A percentile compares a stretch with the other conserved stretches of the same genome.
Evolutionary conservation across 331 rosid species (phyloP).

Genomic region (Acacia concinna): DNA sequence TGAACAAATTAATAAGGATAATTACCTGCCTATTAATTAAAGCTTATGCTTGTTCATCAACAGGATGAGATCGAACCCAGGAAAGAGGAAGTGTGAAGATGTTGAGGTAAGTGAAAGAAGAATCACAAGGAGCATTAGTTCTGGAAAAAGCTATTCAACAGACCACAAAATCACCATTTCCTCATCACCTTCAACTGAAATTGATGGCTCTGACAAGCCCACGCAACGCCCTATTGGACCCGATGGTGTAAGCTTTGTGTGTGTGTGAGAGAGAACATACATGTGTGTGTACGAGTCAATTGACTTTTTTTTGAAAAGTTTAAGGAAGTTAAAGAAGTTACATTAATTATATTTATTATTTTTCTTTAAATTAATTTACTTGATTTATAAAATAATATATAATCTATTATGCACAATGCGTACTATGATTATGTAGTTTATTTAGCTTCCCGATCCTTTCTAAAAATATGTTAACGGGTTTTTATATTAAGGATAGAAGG

Average conservation of each 20-base stretch:
- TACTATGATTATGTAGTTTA: too few relatives aligned
- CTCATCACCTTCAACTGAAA: neutral
- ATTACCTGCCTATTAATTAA: neutral
- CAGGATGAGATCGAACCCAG: conserved; percentile 21
- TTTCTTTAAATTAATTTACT: too few relatives aligned
- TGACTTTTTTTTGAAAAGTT: too few relatives aligned
- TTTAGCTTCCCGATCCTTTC: too few relatives aligned
- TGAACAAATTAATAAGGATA: neutral
- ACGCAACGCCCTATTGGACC: neutral
- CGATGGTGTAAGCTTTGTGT: neutral
- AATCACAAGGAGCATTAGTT: neutral
- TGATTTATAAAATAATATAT: too few relatives aligned
- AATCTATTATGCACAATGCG: too few relatives aligned
- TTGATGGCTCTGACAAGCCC: neutral
- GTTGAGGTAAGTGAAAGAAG: neutral
- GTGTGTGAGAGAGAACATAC: neutral
- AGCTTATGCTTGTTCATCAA: neutral
- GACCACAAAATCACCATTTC: neutral
- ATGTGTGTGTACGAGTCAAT: too few relatives aligned
- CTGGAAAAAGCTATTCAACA: neutral
- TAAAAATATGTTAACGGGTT: too few relatives aligned
- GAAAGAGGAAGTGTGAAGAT: neutral
- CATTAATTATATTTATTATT: too few relatives aligned
- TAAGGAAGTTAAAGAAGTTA: too few relatives aligned
- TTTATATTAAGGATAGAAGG: too few relatives aligned